Base-by-base conservation (phyloP, 2,329 filamentous ascomycete genomes). In the Parascedosporium putredinis region DNA sequence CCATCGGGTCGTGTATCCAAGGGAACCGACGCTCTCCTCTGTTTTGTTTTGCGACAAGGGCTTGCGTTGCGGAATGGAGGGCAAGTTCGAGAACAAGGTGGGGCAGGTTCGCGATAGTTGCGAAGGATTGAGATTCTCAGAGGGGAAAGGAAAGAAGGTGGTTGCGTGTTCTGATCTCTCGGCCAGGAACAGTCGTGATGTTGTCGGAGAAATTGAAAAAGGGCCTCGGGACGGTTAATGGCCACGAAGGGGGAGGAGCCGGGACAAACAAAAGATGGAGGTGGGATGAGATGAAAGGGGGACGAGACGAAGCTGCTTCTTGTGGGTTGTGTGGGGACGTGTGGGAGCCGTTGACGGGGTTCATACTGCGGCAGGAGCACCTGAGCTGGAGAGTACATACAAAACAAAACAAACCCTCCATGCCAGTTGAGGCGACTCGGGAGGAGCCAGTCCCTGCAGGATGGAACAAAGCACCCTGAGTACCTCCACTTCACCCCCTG, bases 1-100 rank as follows among this genome's bases (percentile, higher is more conserved):
- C 64, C 68, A 71, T 71, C 31, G 47, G 9, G 12, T 14, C 20
- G 18, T 20, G 18, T 42, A 23, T 42, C 20, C 10, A 42, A 10
- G 9, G 16, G 16, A 12, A 20, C 38, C 23, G 38, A 10, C 20
- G n/a, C 7, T 20, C 20, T 20, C 9, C 5, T 16, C 10, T 42
- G 7, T 10, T 42, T 42, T 22, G 38, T 22, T 42, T 20, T 42
- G 18, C 20, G 18, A 42, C 16, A 42, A 20, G 14, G 18, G 38
- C 18, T 42, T 20, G 18, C 38, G 16, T 20, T 12, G 38, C 9
- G 9, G 36, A 42, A 20, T 16, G 38, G 20, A 24, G 23, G 38
- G 38, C 16, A 20, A 20, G 23, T 8, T 42, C 38, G 20, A 42
- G 4, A 9, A 16, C 20, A 42, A 5, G 23, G 9, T 4, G 23